A percentile compares a stretch with the other conserved stretches of the same genome.
These are phyloP conservation scores for Cajanus cajan DNA, from an alignment of 306 rosid species.

Conservation along the genomic window DNA sequence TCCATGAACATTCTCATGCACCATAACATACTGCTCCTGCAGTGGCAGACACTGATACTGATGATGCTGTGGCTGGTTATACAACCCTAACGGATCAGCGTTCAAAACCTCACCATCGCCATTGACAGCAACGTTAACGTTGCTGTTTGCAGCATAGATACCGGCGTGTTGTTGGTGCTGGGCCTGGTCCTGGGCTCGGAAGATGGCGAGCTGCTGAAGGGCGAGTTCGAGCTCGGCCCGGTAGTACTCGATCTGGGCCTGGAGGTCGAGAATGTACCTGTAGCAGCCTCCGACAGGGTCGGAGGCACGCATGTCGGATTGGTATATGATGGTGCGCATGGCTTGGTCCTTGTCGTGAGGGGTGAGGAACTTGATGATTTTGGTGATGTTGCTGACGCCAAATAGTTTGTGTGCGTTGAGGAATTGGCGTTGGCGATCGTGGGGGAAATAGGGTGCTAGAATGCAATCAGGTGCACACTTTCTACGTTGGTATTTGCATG, in stretches of 20 bases:
- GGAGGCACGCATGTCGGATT: conserved; percentile 74
- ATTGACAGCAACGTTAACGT: background rate
- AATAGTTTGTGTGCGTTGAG: conserved; percentile 78
- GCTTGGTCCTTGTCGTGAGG: conserved; percentile 60
- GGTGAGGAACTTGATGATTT: conserved; percentile 52
- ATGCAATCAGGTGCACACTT: conserved; percentile 89
- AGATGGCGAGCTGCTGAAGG: conserved; percentile 65
- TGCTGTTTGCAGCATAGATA: background rate
- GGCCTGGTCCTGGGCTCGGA: conserved; percentile 40
- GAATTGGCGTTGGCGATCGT: conserved; percentile 70
- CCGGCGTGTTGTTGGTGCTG: background rate
- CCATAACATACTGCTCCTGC: conserved; percentile 33
- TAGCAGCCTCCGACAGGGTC: conserved; percentile 92
- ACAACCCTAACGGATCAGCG: conserved; percentile 43
- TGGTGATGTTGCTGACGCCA: conserved; percentile 79
- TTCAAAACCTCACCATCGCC: conserved; percentile 32
- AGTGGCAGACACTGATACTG: conserved; percentile 33
- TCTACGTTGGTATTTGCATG: conserved; percentile 87
- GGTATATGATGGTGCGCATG: conserved; percentile 69
- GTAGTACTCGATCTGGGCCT: conserved; percentile 49
- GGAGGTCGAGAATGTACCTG: conserved; percentile 53
- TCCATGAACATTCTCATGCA: conserved; percentile 20
- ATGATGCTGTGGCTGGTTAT: conserved; percentile 16
- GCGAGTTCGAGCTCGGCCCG: conserved; percentile 57
- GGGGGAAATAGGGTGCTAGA: conserved; percentile 89